Conservation (phyloP, 768 basidiomycete genomes). For the Tulasnella sp. region DNA sequence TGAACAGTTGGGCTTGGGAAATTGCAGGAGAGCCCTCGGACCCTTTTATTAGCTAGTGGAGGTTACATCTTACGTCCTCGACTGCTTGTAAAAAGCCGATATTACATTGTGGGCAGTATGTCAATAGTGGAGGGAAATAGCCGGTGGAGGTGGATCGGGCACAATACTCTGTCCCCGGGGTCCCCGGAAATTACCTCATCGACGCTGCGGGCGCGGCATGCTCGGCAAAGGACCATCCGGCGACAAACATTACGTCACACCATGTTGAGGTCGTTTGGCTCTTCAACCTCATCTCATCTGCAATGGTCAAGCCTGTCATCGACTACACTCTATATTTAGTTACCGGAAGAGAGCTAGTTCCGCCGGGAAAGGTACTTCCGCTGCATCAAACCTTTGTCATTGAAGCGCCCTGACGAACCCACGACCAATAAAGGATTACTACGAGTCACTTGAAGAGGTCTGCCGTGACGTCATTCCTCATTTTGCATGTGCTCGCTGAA, state of each 20-base stretch:
- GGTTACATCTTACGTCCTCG: background rate
- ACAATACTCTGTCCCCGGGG: background rate
- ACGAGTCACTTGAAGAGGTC: slow-evolving; percentile 72
- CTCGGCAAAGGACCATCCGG: background rate
- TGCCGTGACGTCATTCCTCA: background rate
- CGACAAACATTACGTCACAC: background rate
- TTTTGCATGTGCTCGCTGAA: background rate
- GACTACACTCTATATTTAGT: slow-evolving; percentile 65
- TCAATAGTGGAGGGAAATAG: background rate
- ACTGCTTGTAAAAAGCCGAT: background rate
- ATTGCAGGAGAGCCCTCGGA: background rate
- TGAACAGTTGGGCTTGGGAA: background rate
- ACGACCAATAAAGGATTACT: slow-evolving; percentile 52
- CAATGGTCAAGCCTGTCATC: slow-evolving; percentile 22
- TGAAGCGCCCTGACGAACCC: slow-evolving; percentile 21
- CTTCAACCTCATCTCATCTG: background rate
- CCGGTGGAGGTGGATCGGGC: slow-evolving; percentile 1
- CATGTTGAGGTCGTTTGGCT: background rate
- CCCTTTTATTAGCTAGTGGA: background rate
- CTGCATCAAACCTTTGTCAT: slow-evolving; percentile 17
- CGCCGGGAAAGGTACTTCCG: slow-evolving; percentile 60
- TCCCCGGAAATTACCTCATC: background rate
- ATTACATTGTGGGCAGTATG: no score
- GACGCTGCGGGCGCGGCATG: background rate
- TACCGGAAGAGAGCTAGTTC: slow-evolving; percentile 73